phyloP scores from a whole-genome alignment of 2,329 filamentous ascomycete genomes.

The Xylaria sp. region DNA sequence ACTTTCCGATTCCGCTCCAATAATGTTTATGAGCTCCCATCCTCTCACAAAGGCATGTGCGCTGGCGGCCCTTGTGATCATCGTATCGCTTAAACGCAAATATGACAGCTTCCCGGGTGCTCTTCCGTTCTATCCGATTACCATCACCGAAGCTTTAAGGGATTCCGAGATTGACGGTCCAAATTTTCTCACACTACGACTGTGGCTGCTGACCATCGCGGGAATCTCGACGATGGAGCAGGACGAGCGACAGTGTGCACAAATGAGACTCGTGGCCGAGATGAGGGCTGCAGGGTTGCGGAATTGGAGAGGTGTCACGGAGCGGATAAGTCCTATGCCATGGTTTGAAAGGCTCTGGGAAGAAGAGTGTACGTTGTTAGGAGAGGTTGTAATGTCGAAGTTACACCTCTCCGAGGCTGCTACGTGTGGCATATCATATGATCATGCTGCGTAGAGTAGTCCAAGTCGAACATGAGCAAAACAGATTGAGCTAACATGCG shows the following conservation, averaged over 20 bases:
- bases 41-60: conserved; percentile 32
- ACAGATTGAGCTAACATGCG: conserved; percentile 5
- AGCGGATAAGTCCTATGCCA: conserved; percentile 34
- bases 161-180: conserved; percentile 21
- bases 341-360: conserved; percentile 34
- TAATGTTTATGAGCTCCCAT: conserved; percentile 25
- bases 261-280: conserved; percentile 30
- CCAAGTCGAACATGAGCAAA: conserved; percentile 20
- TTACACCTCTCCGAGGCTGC: conserved; percentile 26
- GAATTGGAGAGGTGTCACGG: conserved; percentile 28
- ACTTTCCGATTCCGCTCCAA: conserved; percentile 31
- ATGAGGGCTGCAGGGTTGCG: conserved; percentile 29
- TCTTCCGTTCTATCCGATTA: conserved; percentile 32
- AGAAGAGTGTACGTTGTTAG: conserved; percentile 33
- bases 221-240: conserved; percentile 26
- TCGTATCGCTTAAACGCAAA: conserved; percentile 35
- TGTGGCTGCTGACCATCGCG: conserved; percentile 31
- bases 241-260: conserved; percentile 26
- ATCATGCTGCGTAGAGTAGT: conserved; percentile 27
- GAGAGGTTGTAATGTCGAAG: conserved; percentile 33
- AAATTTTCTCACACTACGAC: conserved; percentile 26
- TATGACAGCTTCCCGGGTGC: conserved; percentile 32
- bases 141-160: conserved; percentile 29
- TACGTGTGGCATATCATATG: conserved; percentile 25
- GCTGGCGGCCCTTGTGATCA: conserved; percentile 32